Evolutionary conservation across 139 green algal genomes (phyloP).

Genomic region (Chlamydomonas schloesseri): DNA sequence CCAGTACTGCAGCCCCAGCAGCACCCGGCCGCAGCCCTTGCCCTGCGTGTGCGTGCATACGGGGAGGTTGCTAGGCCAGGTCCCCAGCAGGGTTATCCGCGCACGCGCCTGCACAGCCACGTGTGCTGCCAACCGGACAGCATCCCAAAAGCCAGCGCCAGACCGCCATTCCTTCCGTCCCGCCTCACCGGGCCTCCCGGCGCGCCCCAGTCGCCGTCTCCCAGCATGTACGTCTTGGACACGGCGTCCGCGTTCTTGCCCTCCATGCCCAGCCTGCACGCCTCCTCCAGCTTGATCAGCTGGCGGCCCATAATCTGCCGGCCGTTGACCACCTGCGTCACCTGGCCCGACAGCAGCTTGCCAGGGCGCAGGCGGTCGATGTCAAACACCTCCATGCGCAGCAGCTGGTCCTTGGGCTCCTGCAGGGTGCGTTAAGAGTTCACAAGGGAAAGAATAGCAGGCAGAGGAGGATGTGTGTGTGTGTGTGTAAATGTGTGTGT

Average conservation of each 20-base stretch:
- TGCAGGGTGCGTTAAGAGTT: too few species aligned
- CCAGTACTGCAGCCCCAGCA: slow-evolving; percentile 48
- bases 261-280: neutral
- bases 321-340: slow-evolving; percentile 20
- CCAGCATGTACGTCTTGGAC: neutral
- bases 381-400: slow-evolving; percentile 60
- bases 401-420: slow-evolving; percentile 47
- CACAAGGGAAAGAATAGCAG: too few species aligned
- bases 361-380: slow-evolving; percentile 48
- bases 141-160: too few species aligned
- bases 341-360: slow-evolving; percentile 36
- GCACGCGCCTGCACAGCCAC: too few species aligned
- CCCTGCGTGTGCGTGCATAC: slow-evolving; percentile 36
- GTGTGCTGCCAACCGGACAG: too few species aligned
- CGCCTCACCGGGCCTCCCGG: slow-evolving; percentile 31
- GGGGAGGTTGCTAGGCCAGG: too few species aligned
- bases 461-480: too few species aligned
- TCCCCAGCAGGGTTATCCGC: too few species aligned
- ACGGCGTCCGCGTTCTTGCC: neutral
- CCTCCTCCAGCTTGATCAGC: slow-evolving; percentile 9
- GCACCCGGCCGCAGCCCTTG: slow-evolving; percentile 45
- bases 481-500: too few species aligned
- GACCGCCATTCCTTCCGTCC: too few species aligned
- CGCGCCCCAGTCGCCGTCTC: slow-evolving; percentile 17
- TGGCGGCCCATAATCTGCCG: slow-evolving; percentile 6